Percentiles rank a stretch among this genome's conserved stretches.
Evolutionary conservation across 2,329 filamentous ascomycete species (phyloP).

Genomic region (Curvularia verruculosa): DNA sequence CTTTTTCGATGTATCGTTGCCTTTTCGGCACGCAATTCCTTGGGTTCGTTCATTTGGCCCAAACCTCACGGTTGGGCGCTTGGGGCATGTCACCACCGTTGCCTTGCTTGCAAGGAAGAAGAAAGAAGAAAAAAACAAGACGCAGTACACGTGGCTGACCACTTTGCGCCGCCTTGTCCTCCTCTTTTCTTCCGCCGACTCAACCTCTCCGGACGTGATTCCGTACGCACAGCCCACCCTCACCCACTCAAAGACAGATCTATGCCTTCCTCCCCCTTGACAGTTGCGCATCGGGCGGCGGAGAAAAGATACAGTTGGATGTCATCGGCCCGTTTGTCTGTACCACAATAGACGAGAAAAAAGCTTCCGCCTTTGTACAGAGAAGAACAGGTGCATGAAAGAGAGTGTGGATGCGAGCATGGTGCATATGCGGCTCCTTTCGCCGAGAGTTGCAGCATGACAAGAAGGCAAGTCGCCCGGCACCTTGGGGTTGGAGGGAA

Average conservation of each 20-base stretch:
- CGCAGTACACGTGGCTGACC: background rate
- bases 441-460: slow-evolving; percentile 1
- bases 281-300: background rate
- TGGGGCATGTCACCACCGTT: background rate
- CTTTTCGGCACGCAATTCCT: slow-evolving; percentile 1
- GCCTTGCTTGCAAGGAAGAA: background rate
- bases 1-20: slow-evolving; percentile 1
- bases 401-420: background rate
- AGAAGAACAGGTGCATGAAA: background rate
- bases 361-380: background rate
- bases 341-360: background rate
- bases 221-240: slow-evolving; percentile 2
- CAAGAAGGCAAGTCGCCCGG: slow-evolving; percentile 3
- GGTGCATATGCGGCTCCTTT: background rate
- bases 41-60: slow-evolving; percentile 1
- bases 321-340: slow-evolving; percentile 1
- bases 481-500: background rate
- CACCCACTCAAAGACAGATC: background rate
- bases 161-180: background rate
- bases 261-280: background rate
- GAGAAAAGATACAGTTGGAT: background rate
- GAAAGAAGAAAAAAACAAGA: background rate
- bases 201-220: background rate
- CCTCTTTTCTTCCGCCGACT: background rate
- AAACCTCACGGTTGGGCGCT: background rate